These are phyloP conservation scores for Diutina ranongensis DNA, from an alignment of 1,139 yeast genomes.

Conservation along the genomic window DNA sequence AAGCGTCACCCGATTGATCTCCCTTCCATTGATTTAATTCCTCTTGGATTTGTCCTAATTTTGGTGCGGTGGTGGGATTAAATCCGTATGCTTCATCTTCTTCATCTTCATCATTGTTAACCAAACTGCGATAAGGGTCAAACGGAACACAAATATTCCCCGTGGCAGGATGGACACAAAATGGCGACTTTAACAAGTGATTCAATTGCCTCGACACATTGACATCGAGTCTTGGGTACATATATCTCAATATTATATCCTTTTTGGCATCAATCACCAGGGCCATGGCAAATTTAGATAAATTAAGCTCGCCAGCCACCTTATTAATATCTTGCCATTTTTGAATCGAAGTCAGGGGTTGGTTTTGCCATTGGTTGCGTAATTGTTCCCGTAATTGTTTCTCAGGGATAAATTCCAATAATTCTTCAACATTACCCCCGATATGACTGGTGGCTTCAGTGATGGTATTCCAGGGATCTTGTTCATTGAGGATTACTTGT, in stretches of 20 bases:
- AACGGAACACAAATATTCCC: slow-evolving; percentile 98
- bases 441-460: slow-evolving; percentile 11
- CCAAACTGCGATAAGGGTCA: slow-evolving; percentile 36
- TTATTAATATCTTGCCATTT: slow-evolving; percentile 82
- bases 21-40: slow-evolving; percentile 39
- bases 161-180: slow-evolving; percentile 94
- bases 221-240: slow-evolving; percentile 87
- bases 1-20: slow-evolving; percentile 16
- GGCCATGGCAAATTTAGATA: slow-evolving; percentile 16
- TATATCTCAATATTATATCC: slow-evolving; percentile 66
- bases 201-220: slow-evolving; percentile 85
- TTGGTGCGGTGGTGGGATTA: slow-evolving; percentile 76
- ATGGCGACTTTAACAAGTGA: slow-evolving; percentile 94
- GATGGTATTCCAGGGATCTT: slow-evolving; percentile 59
- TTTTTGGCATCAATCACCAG: slow-evolving; percentile 65
- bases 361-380: slow-evolving; percentile 31
- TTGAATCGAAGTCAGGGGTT: slow-evolving; percentile 23
- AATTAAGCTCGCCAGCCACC: slow-evolving; percentile 27
- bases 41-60: slow-evolving; percentile 46
- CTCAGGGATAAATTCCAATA: slow-evolving; percentile 56
- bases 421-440: slow-evolving; percentile 32
- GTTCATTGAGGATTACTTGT: slow-evolving; percentile 60
- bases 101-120: slow-evolving; percentile 10
- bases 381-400: slow-evolving; percentile 42
- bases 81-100: slow-evolving; percentile 37